phyloP scores from a whole-genome alignment of 768 basidiomycete genomes.

The Lactifluus hygrophoroides region DNA sequence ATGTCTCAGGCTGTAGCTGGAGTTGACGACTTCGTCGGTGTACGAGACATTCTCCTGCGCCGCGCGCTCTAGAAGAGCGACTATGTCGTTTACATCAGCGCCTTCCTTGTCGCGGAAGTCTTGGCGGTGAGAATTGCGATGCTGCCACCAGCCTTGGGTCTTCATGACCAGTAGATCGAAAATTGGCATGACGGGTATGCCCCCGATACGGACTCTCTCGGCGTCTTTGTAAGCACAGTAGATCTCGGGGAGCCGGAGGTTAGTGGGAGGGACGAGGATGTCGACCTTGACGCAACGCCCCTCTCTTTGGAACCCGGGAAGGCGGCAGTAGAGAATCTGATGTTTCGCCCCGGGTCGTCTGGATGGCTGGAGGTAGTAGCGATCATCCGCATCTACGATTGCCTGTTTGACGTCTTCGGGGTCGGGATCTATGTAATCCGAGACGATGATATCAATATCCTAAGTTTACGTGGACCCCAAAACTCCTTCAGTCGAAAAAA shows the following conservation, averaged over 20 bases:
- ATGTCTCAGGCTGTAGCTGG: neutral
- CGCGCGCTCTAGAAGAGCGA: neutral
- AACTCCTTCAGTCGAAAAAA: neutral
- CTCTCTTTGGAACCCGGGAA: neutral
- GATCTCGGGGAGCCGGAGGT: neutral
- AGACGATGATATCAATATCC: slow-evolving; percentile 5
- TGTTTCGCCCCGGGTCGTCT: neutral
- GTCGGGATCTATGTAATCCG: neutral
- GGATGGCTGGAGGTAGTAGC: slow-evolving; percentile 4
- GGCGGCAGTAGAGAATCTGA: neutral
- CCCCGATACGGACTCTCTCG: neutral
- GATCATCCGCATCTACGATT: neutral
- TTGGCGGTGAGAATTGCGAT: neutral
- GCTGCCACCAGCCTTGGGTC: slow-evolving; percentile 7
- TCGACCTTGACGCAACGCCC: slow-evolving; percentile 3
- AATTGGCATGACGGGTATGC: slow-evolving; percentile 4
- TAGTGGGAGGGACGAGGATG: neutral
- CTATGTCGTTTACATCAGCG: neutral
- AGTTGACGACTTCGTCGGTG: neutral
- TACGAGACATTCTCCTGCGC: neutral
- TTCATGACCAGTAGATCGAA: slow-evolving; percentile 12
- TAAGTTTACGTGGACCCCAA: too few species aligned
- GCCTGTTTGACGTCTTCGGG: neutral
- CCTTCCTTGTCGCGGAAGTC: neutral
- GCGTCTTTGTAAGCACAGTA: too few species aligned